Evolutionary conservation across 2,329 filamentous ascomycete genomes (phyloP).

Genomic region (Chaetomiaceae sp.): DNA sequence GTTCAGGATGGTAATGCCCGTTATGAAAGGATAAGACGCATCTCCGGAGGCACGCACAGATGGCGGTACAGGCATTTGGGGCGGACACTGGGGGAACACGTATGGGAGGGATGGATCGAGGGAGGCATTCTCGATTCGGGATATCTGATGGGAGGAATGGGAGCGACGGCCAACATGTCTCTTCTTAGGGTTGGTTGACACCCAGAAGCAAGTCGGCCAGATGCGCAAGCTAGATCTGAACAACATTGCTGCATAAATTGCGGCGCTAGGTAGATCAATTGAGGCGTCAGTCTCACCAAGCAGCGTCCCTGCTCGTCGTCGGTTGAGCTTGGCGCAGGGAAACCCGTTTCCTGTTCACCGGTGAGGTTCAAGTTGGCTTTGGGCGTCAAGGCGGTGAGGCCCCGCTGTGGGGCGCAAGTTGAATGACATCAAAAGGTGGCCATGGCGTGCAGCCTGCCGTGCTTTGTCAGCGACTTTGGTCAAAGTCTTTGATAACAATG

Average conservation of each 20-base stretch:
- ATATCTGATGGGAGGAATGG: conserved; percentile 9
- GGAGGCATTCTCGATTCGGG: conserved; percentile 13
- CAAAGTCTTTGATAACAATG: too few species aligned
- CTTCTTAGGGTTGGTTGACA: conserved; percentile 20
- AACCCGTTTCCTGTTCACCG: background rate
- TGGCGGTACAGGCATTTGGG: conserved; percentile 23
- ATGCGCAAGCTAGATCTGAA: conserved; percentile 27
- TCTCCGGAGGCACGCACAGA: conserved; percentile 22
- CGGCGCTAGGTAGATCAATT: conserved; percentile 26
- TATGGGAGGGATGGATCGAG: conserved; percentile 5
- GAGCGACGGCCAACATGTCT: conserved; percentile 20
- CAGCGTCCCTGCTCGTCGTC: background rate
- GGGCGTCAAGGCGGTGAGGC: conserved; percentile 16
- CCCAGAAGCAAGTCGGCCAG: conserved; percentile 17
- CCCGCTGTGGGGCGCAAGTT: conserved; percentile 10
- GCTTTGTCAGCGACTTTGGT: conserved; percentile 31
- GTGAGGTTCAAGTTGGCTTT: background rate
- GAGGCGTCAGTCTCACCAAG: conserved; percentile 18
- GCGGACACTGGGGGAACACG: conserved; percentile 13
- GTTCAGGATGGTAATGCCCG: conserved; percentile 27
- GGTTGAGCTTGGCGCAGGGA: background rate
- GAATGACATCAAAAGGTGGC: conserved; percentile 14
- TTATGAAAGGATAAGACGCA: conserved; percentile 26
- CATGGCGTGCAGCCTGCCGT: background rate
- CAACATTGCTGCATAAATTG: conserved; percentile 23